Conservation (phyloP, 352 stramenopile species). For the Aphanomyces euteiches region DNA sequence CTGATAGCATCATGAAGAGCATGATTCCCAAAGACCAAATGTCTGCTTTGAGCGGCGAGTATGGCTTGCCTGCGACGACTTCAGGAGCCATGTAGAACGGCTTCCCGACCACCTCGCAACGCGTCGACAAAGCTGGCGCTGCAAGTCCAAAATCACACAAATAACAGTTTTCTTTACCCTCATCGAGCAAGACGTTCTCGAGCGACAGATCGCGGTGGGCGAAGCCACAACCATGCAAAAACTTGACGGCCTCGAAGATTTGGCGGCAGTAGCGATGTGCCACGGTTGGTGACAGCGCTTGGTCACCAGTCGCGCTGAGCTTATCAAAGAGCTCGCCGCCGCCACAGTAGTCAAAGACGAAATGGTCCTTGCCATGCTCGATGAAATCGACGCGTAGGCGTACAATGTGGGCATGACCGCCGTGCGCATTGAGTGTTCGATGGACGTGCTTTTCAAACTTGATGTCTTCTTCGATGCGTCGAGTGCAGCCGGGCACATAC, state of each 20-base stretch:
- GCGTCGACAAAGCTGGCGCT: conserved; percentile 38
- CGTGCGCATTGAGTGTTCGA: conserved; percentile 54
- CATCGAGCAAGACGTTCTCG: conserved; percentile 6
- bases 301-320: neutral
- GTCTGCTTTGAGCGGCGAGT: conserved; percentile 27
- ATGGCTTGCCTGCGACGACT: conserved; percentile 27
- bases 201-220: conserved; percentile 11
- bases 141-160: conserved; percentile 16
- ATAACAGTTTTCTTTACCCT: neutral
- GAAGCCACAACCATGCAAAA: neutral
- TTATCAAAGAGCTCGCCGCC: conserved; percentile 5
- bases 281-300: neutral
- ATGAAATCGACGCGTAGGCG: conserved; percentile 43
- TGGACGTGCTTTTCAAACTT: conserved; percentile 68
- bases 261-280: neutral
- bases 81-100: conserved; percentile 33
- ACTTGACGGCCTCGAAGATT: neutral
- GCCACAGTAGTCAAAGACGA: conserved; percentile 15
- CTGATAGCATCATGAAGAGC: conserved; percentile 32
- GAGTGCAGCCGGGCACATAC: conserved; percentile 20
- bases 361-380: neutral
- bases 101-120: conserved; percentile 27
- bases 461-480: conserved; percentile 67
- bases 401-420: conserved; percentile 60
- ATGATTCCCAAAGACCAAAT: conserved; percentile 33